Base-by-base conservation (phyloP, 495 filamentous ascomycete species). In the Penicillium lividum region DNA sequence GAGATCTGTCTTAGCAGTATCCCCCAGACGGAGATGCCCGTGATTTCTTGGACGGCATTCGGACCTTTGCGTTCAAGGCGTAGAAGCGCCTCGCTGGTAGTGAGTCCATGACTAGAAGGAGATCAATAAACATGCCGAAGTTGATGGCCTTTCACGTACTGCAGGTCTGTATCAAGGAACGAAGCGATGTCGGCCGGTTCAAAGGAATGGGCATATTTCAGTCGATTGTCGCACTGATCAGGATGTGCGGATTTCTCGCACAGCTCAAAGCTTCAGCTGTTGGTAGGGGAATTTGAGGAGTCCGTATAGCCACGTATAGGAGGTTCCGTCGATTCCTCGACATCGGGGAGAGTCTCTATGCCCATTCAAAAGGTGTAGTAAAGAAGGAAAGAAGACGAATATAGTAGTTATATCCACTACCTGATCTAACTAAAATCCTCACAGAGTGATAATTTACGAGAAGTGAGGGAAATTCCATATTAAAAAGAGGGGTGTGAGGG, bases 1-100 rank as follows among this genome's bases (percentile, higher is more conserved):
- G 87, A 82, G 27, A 87, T 73, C 64, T 86, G 83, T 8, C 81
- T 74, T 60, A 86, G 56, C 29, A 88, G 68, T 69, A 88, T 88
- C 67, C 79, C 80, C 54, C 68, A 76, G 47, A 76, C 64, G 58
- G 81, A 78, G 58, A 89, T 77, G 52, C 83, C 78, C 64, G 74
- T 74, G 56, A 77, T 78, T 40, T 84, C 79, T 33, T 77, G 80
- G 30, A 90, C 68, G 51, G 82, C 79, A 71, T 90, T 90, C 18
- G 70, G 75, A 10, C 87, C 87, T 70, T 82, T 78, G 53, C 80
- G 70, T 54, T 78, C 68, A 27, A 86, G 70, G 30, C 87, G 79
- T 55, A 70, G 43, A 51, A 76, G 70, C 34, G 84, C 87, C 54
- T 87, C 85, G 5, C 58, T 62, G 38, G 64, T 69, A 13, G 80